phyloP scores from a whole-genome alignment of 2,329 filamentous ascomycete species.

The Curvularia sp. region DNA sequence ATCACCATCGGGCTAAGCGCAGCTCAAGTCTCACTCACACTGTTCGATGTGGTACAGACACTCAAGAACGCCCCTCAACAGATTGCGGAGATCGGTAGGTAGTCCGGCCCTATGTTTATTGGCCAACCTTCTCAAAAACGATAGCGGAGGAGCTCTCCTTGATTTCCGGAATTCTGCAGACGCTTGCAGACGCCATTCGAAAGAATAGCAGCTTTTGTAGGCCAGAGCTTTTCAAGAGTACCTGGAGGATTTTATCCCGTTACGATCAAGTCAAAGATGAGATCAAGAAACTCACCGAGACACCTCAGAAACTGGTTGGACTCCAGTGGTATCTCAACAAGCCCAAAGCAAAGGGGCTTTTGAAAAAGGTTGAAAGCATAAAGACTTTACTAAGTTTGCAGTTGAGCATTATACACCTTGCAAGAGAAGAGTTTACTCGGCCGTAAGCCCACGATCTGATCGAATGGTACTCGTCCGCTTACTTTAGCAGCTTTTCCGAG shows the following conservation, averaged over 20 bases:
- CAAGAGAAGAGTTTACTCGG: constrained; percentile 18
- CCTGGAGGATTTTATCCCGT: background rate
- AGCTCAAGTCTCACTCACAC: constrained; percentile 24
- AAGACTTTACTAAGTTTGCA: constrained; percentile 25
- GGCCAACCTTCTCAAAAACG: background rate
- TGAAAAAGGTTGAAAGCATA: constrained; percentile 32
- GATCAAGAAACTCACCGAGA: constrained; percentile 11
- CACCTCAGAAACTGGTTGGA: constrained; percentile 13
- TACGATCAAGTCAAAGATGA: constrained; percentile 8
- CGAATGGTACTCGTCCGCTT: background rate
- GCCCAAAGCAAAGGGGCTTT: constrained; percentile 22
- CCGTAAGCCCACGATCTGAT: background rate
- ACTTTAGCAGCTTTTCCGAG: background rate
- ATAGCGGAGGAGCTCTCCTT: constrained; percentile 11
- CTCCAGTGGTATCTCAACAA: constrained; percentile 26
- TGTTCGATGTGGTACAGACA: constrained; percentile 25
- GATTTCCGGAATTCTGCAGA: constrained; percentile 7
- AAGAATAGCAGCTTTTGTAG: background rate
- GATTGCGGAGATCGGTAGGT: constrained; percentile 25
- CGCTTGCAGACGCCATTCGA: constrained; percentile 8
- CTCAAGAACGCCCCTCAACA: constrained; percentile 27
- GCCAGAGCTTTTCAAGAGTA: constrained; percentile 4
- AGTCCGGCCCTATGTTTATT: background rate
- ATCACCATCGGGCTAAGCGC: constrained; percentile 25
- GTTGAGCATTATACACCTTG: constrained; percentile 22